Evolutionary conservation across 2,329 filamentous ascomycete genomes (phyloP).

Genomic region (Rhytidhysteron rufulum): DNA sequence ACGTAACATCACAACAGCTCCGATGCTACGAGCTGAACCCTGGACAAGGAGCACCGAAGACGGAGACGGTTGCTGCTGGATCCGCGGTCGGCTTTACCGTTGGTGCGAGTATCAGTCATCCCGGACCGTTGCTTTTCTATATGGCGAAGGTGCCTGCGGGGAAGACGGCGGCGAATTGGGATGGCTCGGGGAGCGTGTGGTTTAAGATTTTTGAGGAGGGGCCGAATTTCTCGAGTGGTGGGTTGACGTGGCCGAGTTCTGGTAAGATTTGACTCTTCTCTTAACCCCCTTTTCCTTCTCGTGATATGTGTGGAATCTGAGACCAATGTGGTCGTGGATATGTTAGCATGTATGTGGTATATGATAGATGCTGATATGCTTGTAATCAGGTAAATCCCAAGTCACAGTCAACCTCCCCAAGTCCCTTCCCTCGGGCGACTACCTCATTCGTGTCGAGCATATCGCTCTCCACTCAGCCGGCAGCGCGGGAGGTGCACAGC

Average conservation of each 20-base stretch:
- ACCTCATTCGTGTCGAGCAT: slow-evolving; percentile 45
- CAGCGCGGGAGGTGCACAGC: slow-evolving; percentile 34
- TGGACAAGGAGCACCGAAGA: slow-evolving; percentile 39
- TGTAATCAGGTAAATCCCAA: too few species aligned
- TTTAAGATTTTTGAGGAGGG: slow-evolving; percentile 33
- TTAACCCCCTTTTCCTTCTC: too few species aligned
- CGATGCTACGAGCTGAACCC: slow-evolving; percentile 49
- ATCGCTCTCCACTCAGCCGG: slow-evolving; percentile 42
- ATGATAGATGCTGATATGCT: too few species aligned
- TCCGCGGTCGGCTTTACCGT: slow-evolving; percentile 44
- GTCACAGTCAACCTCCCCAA: slow-evolving; percentile 38
- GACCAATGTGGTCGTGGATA: too few species aligned
- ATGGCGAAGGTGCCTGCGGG: slow-evolving; percentile 49
- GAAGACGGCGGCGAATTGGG: slow-evolving; percentile 22
- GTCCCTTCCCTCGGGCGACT: slow-evolving; percentile 40
- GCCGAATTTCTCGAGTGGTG: too few species aligned
- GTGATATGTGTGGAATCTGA: too few species aligned
- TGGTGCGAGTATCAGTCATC: slow-evolving; percentile 45
- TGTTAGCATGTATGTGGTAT: too few species aligned
- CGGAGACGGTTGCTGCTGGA: slow-evolving; percentile 44
- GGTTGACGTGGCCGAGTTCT: too few species aligned
- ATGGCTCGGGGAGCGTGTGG: slow-evolving; percentile 32
- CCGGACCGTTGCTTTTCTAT: slow-evolving; percentile 54
- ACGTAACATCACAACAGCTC: slow-evolving; percentile 46
- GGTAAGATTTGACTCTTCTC: too few species aligned